Conservation (phyloP, 768 basidiomycete genomes). For the Myochromella boudieri region DNA sequence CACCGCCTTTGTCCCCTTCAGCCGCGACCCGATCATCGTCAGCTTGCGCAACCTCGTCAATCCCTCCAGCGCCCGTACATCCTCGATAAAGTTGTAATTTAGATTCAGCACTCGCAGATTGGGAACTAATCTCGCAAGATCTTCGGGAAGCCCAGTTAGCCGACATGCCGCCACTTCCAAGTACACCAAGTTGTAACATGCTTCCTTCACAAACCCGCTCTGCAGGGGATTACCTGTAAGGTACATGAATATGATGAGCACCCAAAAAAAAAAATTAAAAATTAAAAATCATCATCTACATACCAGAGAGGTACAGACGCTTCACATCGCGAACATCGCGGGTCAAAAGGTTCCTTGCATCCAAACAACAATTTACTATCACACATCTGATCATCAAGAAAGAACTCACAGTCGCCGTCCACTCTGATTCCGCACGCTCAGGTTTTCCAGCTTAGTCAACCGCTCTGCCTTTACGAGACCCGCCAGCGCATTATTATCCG, state of each 20-base stretch:
- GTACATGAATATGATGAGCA: constrained; percentile 3
- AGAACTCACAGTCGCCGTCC: constrained; percentile 70
- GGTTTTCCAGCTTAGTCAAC: constrained; percentile 77
- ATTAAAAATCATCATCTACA: constrained; percentile 27
- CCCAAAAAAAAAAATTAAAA: not conserved
- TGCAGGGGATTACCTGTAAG: constrained; percentile 70
- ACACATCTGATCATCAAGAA: constrained; percentile 23
- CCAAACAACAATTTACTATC: constrained; percentile 15
- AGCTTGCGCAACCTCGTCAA: constrained; percentile 78
- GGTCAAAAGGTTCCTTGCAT: constrained; percentile 43
- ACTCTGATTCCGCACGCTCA: constrained; percentile 89
- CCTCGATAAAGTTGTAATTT: constrained; percentile 95
- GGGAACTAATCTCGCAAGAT: constrained; percentile 66
- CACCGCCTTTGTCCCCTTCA: constrained; percentile 73
- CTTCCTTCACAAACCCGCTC: constrained; percentile 59
- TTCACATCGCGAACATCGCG: constrained; percentile 89
- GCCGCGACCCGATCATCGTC: constrained; percentile 80
- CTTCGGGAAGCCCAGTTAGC: constrained; percentile 69
- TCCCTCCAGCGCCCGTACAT: constrained; percentile 64
- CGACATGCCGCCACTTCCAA: constrained; percentile 89
- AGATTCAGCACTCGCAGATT: constrained; percentile 91
- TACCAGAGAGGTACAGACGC: constrained; percentile 92
- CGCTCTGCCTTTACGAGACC: constrained; percentile 52
- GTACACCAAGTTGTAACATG: constrained; percentile 89
- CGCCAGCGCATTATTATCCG: constrained; percentile 77